Base-by-base conservation (phyloP, 257 asterid species). In the Penstemon eatonii region DNA sequence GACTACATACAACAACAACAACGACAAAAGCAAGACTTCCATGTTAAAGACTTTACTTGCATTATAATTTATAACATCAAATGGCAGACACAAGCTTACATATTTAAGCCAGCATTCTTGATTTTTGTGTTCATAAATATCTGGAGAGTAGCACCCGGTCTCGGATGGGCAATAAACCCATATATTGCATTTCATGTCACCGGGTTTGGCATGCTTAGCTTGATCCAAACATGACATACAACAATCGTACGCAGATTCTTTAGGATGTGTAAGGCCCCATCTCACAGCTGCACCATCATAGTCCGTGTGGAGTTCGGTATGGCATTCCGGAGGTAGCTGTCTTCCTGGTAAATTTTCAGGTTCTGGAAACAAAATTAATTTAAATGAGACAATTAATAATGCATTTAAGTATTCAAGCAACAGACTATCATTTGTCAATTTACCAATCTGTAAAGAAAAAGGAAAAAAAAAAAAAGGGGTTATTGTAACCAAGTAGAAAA, bases 21-120 rank as follows among this genome's bases (percentile, higher is more conserved):
- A 58, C 18, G 18, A 15, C 37, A 76, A 56, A 50, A 62, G 10
- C 54, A 49, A 49, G 54, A 49, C 18, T 49, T 13, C 15, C 2
- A 25, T 25, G 33, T 25, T 25, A 49, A 49, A 0, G 54, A 49
- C 54, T 9, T 12, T 3, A 10, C 43, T 52, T 66, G 12, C 40
- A 56, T 56, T 6, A 56, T 4, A 56, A 5, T 8, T 37, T 5
- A 18, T 10, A 52, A 18, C 41, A 50, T 12, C 39, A 46, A 6
- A 58, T 5, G n/a, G 70, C 47, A 0, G 50, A 13, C 4, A 25
- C 4, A 53, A 67, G 68, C 91, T 87, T 75, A 90, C 99, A 66
- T 85, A 81, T 90, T 93, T 93, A 13, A 93, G 87, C 99, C 99
- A 93, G 83, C 97, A 93, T 65, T 93, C 99, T 49, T 78, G 86